phyloP scores from a whole-genome alignment of 2,329 filamentous ascomycete genomes.

The Botrytis deweyae region DNA sequence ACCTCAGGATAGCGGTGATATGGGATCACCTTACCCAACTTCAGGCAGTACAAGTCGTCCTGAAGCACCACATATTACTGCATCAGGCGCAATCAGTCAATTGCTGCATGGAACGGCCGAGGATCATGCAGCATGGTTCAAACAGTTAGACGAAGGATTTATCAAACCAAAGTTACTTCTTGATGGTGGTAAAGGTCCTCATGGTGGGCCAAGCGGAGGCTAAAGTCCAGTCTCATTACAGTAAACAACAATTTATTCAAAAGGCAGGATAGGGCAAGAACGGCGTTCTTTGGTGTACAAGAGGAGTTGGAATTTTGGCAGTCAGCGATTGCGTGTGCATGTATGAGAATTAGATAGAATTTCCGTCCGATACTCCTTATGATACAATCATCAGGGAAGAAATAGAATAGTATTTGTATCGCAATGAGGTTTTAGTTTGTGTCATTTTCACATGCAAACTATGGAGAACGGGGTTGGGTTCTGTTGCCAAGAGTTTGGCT shows the following conservation, averaged over 20 bases:
- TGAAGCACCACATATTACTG: slow-evolving; percentile 56
- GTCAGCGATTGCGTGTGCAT: background rate
- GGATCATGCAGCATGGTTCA: slow-evolving; percentile 86
- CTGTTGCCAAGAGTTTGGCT: background rate
- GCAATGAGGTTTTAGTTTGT: background rate
- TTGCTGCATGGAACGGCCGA: slow-evolving; percentile 75
- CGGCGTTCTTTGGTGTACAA: slow-evolving; percentile 20
- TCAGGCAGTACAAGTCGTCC: slow-evolving; percentile 34
- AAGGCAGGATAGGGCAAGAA: slow-evolving; percentile 19
- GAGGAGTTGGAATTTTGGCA: slow-evolving; percentile 8
- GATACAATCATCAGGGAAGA: background rate
- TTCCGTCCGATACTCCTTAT: background rate
- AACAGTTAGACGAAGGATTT: slow-evolving; percentile 90
- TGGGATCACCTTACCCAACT: slow-evolving; percentile 36
- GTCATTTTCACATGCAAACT: background rate
- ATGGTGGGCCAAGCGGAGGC: slow-evolving; percentile 31
- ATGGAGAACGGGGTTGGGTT: background rate
- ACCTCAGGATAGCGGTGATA: slow-evolving; percentile 21
- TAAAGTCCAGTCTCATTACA: background rate
- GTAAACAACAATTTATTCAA: slow-evolving; percentile 6
- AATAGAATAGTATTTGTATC: background rate
- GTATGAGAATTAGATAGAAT: slow-evolving; percentile 9
- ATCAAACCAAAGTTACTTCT: slow-evolving; percentile 89
- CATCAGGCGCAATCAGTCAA: slow-evolving; percentile 70
- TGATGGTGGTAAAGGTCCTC: slow-evolving; percentile 55